Conservation (phyloP, 768 basidiomycete species). For the Agrocybe chaxingu region DNA sequence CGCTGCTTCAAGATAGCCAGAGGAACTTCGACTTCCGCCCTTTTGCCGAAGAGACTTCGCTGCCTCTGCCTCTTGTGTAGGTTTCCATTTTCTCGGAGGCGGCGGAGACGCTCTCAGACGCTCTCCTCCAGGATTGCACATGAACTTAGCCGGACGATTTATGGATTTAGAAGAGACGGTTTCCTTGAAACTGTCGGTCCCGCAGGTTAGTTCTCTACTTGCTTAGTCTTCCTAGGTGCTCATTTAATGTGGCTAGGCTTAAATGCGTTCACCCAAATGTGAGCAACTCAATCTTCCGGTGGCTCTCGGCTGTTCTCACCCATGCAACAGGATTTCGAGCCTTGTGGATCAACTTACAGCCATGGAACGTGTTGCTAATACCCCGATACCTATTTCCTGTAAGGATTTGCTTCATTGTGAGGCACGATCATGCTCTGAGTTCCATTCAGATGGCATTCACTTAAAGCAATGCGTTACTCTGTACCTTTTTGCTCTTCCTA, state of each 20-base stretch:
- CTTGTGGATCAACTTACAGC: conserved; percentile 83
- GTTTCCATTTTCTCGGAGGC: conserved; percentile 14
- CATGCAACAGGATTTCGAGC: conserved; percentile 53
- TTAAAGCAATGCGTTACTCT: conserved; percentile 93
- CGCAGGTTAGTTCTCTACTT: conserved; percentile 49
- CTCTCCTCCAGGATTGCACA: conserved; percentile 63
- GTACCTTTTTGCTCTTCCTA: conserved; percentile 88
- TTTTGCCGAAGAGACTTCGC: conserved; percentile 52
- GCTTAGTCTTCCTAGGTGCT: not conserved
- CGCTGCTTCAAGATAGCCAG: conserved; percentile 56
- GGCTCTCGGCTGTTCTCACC: conserved; percentile 1
- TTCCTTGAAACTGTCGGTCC: conserved; percentile 88
- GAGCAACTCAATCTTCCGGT: conserved; percentile 13
- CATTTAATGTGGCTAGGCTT: conserved; percentile 41
- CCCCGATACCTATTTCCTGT: conserved; percentile 80
- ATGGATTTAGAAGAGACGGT: conserved; percentile 75
- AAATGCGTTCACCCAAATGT: conserved; percentile 76
- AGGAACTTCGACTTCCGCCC: conserved; percentile 60
- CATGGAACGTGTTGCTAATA: conserved; percentile 92
- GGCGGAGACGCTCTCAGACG: not conserved
- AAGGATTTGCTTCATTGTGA: conserved; percentile 18
- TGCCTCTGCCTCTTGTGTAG: conserved; percentile 82
- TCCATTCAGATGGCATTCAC: conserved; percentile 71
- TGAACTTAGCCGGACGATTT: conserved; percentile 68
- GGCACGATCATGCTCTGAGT: not conserved